phyloP scores from a whole-genome alignment of 1,284 basidiomycete genomes.

The Ustilago crameri region DNA sequence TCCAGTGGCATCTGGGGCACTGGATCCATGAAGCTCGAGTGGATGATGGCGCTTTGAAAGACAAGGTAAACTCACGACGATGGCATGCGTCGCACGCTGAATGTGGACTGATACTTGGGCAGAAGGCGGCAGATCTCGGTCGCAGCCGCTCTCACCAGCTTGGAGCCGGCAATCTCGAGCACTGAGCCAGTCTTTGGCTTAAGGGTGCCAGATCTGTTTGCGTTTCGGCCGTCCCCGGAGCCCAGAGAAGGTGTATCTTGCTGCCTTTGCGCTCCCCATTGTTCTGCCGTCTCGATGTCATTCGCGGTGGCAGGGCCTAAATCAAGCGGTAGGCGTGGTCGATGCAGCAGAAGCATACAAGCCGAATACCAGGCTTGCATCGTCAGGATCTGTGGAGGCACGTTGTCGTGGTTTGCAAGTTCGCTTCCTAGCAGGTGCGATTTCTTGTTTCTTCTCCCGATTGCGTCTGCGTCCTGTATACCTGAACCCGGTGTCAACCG shows the following conservation, averaged over 20 bases:
- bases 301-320: too few species aligned
- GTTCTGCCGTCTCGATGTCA: too few species aligned
- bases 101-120: conserved; percentile 19
- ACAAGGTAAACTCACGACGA: conserved; percentile 33
- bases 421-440: not conserved
- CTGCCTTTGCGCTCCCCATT: too few species aligned
- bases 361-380: conserved; percentile 27
- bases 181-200: not conserved
- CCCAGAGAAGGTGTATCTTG: too few species aligned
- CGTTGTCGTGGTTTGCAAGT: conserved; percentile 4
- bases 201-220: too few species aligned
- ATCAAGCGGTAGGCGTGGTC: conserved; percentile 20
- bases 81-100: conserved; percentile 18
- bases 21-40: conserved; percentile 15
- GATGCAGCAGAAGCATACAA: conserved; percentile 19
- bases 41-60: conserved; percentile 28
- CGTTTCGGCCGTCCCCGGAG: not conserved
- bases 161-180: conserved; percentile 3
- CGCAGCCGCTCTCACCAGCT: conserved; percentile 14
- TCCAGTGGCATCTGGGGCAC: not conserved
- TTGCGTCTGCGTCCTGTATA: too few species aligned
- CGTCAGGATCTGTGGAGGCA: conserved; percentile 26
- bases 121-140: conserved; percentile 22
- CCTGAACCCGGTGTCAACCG: too few species aligned
- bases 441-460: too few species aligned